Evolutionary conservation across 2,329 filamentous ascomycete species (phyloP), one percentile per base, ranked within the genome.

Genomic region (Diaporthe ilicicola): DNA sequence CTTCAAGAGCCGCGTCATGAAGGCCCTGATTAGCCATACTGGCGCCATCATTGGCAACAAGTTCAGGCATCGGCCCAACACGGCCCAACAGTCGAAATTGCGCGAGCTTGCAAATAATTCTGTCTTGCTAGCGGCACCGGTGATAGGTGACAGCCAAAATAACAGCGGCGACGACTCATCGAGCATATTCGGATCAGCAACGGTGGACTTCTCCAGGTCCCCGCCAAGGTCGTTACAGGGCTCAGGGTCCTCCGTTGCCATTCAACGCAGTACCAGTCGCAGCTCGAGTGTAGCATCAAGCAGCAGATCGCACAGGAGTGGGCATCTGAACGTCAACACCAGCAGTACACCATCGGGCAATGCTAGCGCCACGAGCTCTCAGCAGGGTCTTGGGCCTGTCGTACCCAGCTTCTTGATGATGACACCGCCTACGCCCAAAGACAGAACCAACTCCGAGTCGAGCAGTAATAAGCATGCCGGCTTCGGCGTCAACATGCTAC

Each of bases 41-140:
- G 96, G 96, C 44, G 94, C 96, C 70, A 98, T 99, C 75, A 94
- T 99, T 62, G 94, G 95, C 68, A 99, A 99, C 86, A 99, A 99
- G 79, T 93, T 99, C 82, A 93, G 94, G 78, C 94, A 97, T 78
- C 90, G 94, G 4, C 95, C 95, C 1, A 93, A 86, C 74, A 93
- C 91, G 66, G 91, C 93, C 71, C 93, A 96, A 78, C 91, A 94
- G 77, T 92, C 87, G 77, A 91, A 92, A 73, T 87, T 97, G 42
- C 90, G 95, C 51, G 94, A 98, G 80, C 85, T 97, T 70, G 94
- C 93, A n/a, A 95, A 90, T 71, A 93, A 89, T 76, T 92, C 91
- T 44, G 90, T 92, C 24, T 85, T 95, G 73, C 87, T 85, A 32
- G 82, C 86, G 3, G 86, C 83, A 10, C 82, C 84, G 34, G 75